Base-by-base conservation (phyloP, 2,329 filamentous ascomycete genomes). In the Aphanoascus verrucosus region DNA sequence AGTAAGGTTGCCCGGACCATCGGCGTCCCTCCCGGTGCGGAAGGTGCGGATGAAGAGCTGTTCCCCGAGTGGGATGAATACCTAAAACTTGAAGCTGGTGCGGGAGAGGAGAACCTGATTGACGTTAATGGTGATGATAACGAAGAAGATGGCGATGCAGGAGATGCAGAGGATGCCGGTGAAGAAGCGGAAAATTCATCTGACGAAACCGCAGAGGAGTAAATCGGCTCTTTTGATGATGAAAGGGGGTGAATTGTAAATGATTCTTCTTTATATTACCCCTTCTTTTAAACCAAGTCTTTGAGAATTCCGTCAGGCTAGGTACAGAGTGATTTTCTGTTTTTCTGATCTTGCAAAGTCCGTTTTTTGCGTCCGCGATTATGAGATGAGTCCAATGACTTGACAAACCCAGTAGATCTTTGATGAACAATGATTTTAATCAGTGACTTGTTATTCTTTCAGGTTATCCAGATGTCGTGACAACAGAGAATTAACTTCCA, bases 51-150 rank as follows among this genome's bases (percentile, higher is more conserved):
- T 56, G 85, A 85, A 40, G 90, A 94, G 2, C 78, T 98, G 61
- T 98, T 98, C 73, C 91, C 91, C 0, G 88, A 96, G 64, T 98
- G 93, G 93, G 86, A 95, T 3, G 85, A 93, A 69, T 96, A 88
- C 75, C 67, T 97, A 61, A 78, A 79, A 64, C 67, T 95, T 57
- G 93, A 97, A 74, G 80, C 78, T 55, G 83, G 89, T 62, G 85
- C 86, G 2, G 76, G 75, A 2, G 66, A 69, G 42, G 66, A 64
- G 49, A 67, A 68, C 53, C 59, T 75, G 57, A 71, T 74, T 55
- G 69, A 74, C 58, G 60, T 73, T 46, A 62, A 68, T 51, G 67
- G 60, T 8, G 63, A 68, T 40, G 62, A 62, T 42, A 64, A 63
- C 28, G 63, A 59, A 11, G 58, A 62, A 42, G 61, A 66, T 51